Evolutionary conservation across 768 basidiomycete species (phyloP), one percentile per base, ranked within the genome.

Genomic region (Solioccasus polychromus): DNA sequence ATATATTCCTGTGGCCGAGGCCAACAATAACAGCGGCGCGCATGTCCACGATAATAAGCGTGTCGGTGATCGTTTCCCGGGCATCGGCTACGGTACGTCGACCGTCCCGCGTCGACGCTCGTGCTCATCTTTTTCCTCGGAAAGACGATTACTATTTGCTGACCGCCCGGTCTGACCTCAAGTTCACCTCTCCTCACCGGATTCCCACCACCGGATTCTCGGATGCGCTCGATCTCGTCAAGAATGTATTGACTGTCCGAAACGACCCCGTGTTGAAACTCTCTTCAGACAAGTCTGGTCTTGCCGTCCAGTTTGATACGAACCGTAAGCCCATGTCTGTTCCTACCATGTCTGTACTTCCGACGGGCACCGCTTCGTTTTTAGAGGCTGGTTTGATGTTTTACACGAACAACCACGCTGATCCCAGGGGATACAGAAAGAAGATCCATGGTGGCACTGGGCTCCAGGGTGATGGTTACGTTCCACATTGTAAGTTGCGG

Each of bases 401-500:
- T 54, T 88, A 88, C 60, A 75, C 83, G 3, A 80, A 82, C 58
- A 78, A 76, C 39, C 66, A 77, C 43, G 68, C 80, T 12, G 64
- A 73, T 38, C 62, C 70, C 15, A 59, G 66, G 15, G 73, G 70
- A 14, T 77, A 79, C 25, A 73, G 82, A 35, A 88, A 88, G 72
- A 78, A 76, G 62, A 83, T 86, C 28, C 87, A 90, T 55, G 85
- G 86, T 15, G 85, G 86, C 3, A 79, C 77, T n/a, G 85, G 85
- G 19, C 64, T 68, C 17, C 64, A 59, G 38, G 78, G 78, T 1
- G 78, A 82, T 45, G 78, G 81, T 6, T 88, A 88, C 58, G 66
- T 69, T 26, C 69, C 77, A 14, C 74, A 73, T 42, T 74, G 84
- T 84, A 64, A 44, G 79, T 69, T 34, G 31, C 12, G 19, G 28